These are phyloP conservation scores for Fusarium oxysporum DNA, from an alignment of 2,329 filamentous ascomycete genomes.

Conservation along the genomic window DNA sequence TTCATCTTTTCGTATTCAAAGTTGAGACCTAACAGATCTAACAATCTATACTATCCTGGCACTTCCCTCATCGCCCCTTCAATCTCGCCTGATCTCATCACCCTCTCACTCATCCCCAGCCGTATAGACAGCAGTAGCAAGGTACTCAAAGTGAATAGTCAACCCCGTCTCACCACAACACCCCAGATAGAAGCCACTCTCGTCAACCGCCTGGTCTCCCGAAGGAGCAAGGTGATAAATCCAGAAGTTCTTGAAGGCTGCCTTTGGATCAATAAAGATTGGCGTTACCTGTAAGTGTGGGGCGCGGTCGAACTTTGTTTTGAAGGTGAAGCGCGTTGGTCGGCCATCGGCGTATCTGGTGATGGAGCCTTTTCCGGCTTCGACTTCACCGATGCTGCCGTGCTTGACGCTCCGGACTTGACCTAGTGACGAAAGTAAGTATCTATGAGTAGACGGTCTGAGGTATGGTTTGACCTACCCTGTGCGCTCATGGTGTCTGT, in stretches of 20 bases:
- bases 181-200: neutral
- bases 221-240: neutral
- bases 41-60: too few relatives aligned
- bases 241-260: neutral
- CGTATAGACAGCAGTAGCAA: neutral
- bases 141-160: neutral
- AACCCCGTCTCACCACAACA: neutral
- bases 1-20: too few relatives aligned
- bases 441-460: fast-evolving
- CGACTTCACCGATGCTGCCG: neutral
- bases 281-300: neutral
- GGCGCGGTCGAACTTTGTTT: neutral
- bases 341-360: slow-evolving; percentile 1
- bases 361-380: neutral
- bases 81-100: too few relatives aligned
- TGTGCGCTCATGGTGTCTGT: neutral
- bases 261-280: neutral
- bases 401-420: neutral
- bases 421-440: neutral
- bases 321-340: neutral
- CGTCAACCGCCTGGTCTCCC: neutral
- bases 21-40: too few relatives aligned
- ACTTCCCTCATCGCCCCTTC: too few relatives aligned
- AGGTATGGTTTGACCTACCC: fast-evolving
- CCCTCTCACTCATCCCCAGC: neutral